A percentile compares a stretch with the other conserved stretches of the same genome.
Conservation (phyloP, 73 alveolate genomes). For the Paramecium caudatum region DNA sequence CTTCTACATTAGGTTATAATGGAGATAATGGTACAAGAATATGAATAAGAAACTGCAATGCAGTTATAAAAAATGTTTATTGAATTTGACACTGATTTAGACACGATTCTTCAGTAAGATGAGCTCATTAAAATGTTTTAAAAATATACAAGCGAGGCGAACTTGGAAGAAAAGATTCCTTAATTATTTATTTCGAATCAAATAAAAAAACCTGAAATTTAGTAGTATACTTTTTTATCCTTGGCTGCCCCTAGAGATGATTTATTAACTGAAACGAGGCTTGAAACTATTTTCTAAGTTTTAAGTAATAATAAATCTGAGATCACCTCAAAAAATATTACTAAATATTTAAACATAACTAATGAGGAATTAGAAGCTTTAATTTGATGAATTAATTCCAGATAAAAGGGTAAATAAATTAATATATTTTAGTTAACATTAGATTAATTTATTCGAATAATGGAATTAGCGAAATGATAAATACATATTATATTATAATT, state of each 20-base stretch:
- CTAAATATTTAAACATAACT: background rate
- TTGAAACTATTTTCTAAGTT: slow-evolving; percentile 5
- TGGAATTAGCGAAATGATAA: slow-evolving; percentile 16
- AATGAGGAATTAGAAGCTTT: slow-evolving; percentile 1
- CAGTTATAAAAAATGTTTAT: background rate
- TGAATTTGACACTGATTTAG: slow-evolving; percentile 22
- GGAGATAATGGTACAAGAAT: slow-evolving; percentile 25
- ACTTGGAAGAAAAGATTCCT: background rate
- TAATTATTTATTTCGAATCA: background rate
- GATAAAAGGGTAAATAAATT: background rate
- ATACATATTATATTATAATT: background rate
- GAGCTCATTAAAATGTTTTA: slow-evolving; percentile 2
- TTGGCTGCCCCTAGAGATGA: slow-evolving; percentile 31
- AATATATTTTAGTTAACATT: background rate
- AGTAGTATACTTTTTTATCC: slow-evolving; percentile 10
- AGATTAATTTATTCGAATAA: background rate
- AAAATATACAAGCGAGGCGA: background rate
- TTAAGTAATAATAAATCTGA: slow-evolving; percentile 32
- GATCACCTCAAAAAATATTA: background rate
- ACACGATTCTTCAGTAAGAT: background rate
- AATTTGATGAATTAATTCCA: background rate
- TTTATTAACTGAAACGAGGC: background rate
- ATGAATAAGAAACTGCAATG: background rate
- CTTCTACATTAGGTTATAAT: background rate
- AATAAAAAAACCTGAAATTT: background rate